phyloP scores from a whole-genome alignment of 805 yeast species.

The Saccharomycopsis sp. region DNA sequence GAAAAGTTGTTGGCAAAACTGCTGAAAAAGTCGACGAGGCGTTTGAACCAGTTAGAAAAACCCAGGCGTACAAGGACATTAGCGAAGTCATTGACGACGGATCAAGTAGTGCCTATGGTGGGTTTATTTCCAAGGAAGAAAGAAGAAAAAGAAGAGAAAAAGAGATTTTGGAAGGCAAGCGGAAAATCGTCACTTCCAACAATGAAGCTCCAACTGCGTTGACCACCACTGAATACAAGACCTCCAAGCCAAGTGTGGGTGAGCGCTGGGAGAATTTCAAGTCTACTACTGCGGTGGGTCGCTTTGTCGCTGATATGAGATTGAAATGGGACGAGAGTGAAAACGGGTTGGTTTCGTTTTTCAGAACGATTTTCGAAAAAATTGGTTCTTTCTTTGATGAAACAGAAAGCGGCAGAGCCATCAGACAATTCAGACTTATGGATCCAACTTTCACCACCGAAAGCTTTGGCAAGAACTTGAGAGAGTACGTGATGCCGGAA shows the following conservation, averaged over 20 bases:
- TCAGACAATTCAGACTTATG: constrained; percentile 73
- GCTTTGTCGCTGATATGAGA: constrained; percentile 48
- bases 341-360: constrained; percentile 73
- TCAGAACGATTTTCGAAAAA: constrained; percentile 74
- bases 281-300: constrained; percentile 62
- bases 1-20: constrained; percentile 71
- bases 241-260: constrained; percentile 58
- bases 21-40: constrained; percentile 80
- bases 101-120: constrained; percentile 82
- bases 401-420: constrained; percentile 92
- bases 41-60: constrained; percentile 86
- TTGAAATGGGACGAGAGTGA: constrained; percentile 88
- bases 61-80: constrained; percentile 82
- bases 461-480: constrained; percentile 68
- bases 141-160: constrained; percentile 65
- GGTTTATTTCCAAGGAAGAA: constrained; percentile 76
- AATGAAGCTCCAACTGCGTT: constrained; percentile 77
- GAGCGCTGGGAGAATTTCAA: constrained; percentile 60
- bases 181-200: constrained; percentile 61
- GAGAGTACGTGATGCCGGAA: constrained; percentile 92
- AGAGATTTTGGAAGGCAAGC: constrained; percentile 49
- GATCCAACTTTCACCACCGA: constrained; percentile 84
- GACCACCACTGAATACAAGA: constrained; percentile 72
- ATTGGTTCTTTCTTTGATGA: constrained; percentile 87
- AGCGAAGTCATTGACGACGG: constrained; percentile 88